phyloP scores from a whole-genome alignment of 805 yeast species.

The Huiozyma naganishii region DNA sequence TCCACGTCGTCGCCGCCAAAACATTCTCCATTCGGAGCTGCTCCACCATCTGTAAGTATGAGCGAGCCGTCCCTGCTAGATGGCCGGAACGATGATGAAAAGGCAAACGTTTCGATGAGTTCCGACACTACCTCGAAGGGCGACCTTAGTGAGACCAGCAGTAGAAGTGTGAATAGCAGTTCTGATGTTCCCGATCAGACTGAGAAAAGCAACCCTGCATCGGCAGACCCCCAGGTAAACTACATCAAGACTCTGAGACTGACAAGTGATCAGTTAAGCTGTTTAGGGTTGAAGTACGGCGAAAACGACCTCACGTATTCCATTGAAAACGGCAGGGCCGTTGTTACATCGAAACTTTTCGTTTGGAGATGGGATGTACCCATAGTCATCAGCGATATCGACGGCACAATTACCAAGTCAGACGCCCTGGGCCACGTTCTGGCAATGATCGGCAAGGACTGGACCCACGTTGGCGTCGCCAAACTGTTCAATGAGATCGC shows the following conservation, averaged over 20 bases:
- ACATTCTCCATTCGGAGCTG: background rate
- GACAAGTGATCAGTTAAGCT: constrained; percentile 79
- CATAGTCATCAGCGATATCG: constrained; percentile 92
- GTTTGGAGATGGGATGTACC: constrained; percentile 81
- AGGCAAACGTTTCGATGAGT: background rate
- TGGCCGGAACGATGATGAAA: background rate
- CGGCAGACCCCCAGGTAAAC: constrained; percentile 8
- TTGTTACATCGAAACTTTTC: constrained; percentile 60
- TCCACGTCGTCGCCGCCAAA: constrained; percentile 10
- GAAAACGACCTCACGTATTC: constrained; percentile 68
- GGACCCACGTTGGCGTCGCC: constrained; percentile 98
- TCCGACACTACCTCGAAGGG: background rate
- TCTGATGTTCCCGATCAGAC: constrained; percentile 10
- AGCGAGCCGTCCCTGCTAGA: constrained; percentile 9
- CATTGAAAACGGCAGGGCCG: constrained; percentile 74
- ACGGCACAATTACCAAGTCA: constrained; percentile 94
- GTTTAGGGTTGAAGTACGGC: constrained; percentile 65
- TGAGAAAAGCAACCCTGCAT: constrained; percentile 1
- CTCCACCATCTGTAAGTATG: constrained; percentile 1
- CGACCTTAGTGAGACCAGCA: background rate
- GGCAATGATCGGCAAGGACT: constrained; percentile 88
- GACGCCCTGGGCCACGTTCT: constrained; percentile 95
- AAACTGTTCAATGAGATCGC: constrained; percentile 78
- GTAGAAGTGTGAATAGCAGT: background rate
- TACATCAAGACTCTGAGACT: constrained; percentile 82